Base-by-base conservation (phyloP, 805 yeast species). In the Candida yuanshanica region DNA sequence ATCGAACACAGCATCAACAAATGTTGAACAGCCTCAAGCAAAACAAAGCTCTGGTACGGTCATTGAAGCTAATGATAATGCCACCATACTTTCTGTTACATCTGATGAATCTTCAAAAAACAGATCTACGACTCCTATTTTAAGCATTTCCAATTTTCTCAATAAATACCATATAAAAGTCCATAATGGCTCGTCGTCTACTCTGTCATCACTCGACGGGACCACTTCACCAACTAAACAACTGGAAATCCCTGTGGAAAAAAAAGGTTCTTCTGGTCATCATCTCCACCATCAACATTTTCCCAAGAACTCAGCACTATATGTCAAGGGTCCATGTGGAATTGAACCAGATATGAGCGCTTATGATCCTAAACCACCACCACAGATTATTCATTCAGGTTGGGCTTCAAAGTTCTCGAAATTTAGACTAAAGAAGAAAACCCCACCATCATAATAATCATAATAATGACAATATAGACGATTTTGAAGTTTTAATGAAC, bases 241-340 rank as follows among this genome's bases (percentile, higher is more conserved):
- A 22, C 7, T 8, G 27, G 20, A 33, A 20, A 20, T 7, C 35
- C n/a, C n/a, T n/a, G n/a, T n/a, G n/a, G n/a, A n/a, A n/a, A n/a
- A n/a, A n/a, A n/a, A n/a, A n/a, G n/a, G n/a, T n/a, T n/a, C n/a
- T n/a, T n/a, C n/a, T 9, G 14, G 39, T 12, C 33, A 7, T 9
- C 20, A 17, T 9, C n/a, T 4, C 6, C 48, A 41, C 35, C 37
- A 22, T 20, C 34, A 36, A n/a, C 35, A 37, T 14, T 14, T 32
- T 24, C 16, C 12, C 5, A 32, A 21, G 20, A n/a, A n/a, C n/a
- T n/a, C n/a, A n/a, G n/a, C n/a, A n/a, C n/a, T n/a, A n/a, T 43
- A 43, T 24, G n/a, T 41, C 12, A 45, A 39, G 31, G 51, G 50
- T 2, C 53, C 53, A 4, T 49, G 53, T 40, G 50, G 50, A 1